Conservation (phyloP, 2,329 filamentous ascomycete species). For the Alternaria infectoria region DNA sequence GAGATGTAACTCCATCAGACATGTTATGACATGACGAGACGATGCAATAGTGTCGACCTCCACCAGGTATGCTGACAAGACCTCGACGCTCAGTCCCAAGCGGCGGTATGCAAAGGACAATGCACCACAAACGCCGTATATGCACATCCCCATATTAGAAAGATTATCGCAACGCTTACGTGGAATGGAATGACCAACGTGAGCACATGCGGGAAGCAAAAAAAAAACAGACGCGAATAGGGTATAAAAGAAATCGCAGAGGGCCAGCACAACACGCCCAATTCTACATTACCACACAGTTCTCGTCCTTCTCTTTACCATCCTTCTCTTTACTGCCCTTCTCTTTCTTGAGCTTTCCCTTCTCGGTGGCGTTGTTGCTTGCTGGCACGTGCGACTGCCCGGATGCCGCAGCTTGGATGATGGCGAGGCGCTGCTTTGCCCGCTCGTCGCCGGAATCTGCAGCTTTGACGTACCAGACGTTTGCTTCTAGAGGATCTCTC, state of each 20-base stretch:
- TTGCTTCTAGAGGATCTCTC: constrained; percentile 92
- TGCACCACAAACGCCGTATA: constrained; percentile 22
- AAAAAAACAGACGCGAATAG: background rate
- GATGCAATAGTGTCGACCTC: constrained; percentile 11
- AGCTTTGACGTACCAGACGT: constrained; percentile 97
- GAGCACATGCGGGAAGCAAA: background rate
- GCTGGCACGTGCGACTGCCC: constrained; percentile 50
- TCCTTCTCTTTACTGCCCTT: constrained; percentile 31
- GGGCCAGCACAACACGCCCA: background rate
- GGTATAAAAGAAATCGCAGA: constrained; percentile 2
- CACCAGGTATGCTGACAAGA: constrained; percentile 9
- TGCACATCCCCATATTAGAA: constrained; percentile 23
- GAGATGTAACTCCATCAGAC: background rate
- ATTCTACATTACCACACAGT: constrained; percentile 47
- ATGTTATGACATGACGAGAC: constrained; percentile 8
- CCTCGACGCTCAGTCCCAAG: constrained; percentile 20
- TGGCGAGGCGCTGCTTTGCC: constrained; percentile 82
- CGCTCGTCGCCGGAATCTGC: constrained; percentile 90
- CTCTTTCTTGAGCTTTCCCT: constrained; percentile 36
- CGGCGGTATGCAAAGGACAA: constrained; percentile 26
- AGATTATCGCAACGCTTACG: constrained; percentile 16
- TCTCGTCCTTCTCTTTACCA: constrained; percentile 49
- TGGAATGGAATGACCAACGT: background rate
- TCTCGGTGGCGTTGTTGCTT: constrained; percentile 17
- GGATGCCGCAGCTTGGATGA: constrained; percentile 82